phyloP scores from a whole-genome alignment of 495 filamentous ascomycete species.

The Neurospora sp. region DNA sequence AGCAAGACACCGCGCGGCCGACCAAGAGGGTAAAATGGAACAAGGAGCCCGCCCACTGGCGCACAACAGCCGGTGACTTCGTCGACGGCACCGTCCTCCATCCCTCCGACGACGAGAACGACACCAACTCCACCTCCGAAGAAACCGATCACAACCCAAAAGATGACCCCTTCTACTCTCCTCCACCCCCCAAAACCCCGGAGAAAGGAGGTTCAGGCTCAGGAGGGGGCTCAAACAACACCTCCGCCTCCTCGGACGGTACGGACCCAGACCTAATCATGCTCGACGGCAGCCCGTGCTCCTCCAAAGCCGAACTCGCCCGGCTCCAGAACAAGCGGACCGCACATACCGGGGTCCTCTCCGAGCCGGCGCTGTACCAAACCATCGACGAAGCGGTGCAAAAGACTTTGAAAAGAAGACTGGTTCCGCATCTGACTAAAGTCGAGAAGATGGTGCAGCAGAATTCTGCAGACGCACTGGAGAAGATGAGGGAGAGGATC shows the following conservation, averaged over 20 bases:
- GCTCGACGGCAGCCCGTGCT: background rate
- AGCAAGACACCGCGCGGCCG: background rate
- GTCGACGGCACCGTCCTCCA: background rate
- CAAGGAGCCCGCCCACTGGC: background rate
- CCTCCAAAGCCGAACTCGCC: background rate
- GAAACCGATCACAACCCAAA: background rate
- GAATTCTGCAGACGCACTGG: background rate
- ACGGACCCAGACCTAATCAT: background rate
- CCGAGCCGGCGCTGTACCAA: background rate
- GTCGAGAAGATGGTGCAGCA: background rate
- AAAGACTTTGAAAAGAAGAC: background rate
- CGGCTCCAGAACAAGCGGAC: background rate
- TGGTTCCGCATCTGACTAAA: background rate
- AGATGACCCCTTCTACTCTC: background rate
- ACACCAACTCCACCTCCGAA: background rate
- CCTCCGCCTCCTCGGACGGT: background rate
- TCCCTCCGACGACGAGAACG: background rate
- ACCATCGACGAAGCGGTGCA: background rate
- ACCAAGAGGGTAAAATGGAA: background rate
- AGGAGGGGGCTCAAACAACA: background rate
- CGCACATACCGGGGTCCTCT: background rate
- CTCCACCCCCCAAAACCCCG: background rate
- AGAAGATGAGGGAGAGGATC: background rate
- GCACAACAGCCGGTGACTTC: background rate
- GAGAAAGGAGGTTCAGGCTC: background rate